Conservation (phyloP, 768 basidiomycete species). For the Mycena sanguinolenta region DNA sequence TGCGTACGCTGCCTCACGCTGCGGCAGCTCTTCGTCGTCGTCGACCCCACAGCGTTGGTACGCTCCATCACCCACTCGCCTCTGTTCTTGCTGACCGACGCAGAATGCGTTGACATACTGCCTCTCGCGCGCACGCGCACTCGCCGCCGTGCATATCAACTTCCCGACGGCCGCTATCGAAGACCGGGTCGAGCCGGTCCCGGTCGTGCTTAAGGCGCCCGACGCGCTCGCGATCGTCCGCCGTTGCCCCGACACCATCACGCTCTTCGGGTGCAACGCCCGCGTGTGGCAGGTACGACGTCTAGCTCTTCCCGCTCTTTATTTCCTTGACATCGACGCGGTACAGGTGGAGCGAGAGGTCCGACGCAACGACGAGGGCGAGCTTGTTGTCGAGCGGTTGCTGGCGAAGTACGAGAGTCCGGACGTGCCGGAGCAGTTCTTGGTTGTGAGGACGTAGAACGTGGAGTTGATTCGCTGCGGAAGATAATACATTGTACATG, state of each 20-base stretch:
- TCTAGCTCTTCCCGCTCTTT: not conserved
- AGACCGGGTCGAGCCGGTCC: conserved; percentile 31
- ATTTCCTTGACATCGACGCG: not conserved
- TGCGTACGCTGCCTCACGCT: conserved; percentile 67
- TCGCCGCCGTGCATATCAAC: conserved; percentile 75
- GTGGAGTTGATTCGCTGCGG: too few relatives aligned
- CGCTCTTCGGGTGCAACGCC: conserved; percentile 77
- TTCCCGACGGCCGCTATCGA: conserved; percentile 46
- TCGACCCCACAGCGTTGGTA: conserved; percentile 64
- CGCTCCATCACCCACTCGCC: conserved; percentile 25
- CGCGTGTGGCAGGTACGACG: conserved; percentile 77
- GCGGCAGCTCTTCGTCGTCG: conserved; percentile 74
- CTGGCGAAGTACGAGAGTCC: conserved; percentile 71
- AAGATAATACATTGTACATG: too few relatives aligned
- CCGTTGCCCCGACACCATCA: conserved; percentile 64
- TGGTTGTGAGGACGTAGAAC: conserved; percentile 68
- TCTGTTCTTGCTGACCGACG: not conserved
- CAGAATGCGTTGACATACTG: conserved; percentile 57
- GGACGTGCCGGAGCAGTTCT: conserved; percentile 80
- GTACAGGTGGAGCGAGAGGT: conserved; percentile 62
- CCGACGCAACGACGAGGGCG: conserved; percentile 51
- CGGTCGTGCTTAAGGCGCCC: conserved; percentile 47
- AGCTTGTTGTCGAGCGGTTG: conserved; percentile 49
- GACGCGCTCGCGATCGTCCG: conserved; percentile 61
- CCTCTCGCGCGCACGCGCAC: conserved; percentile 58